Percentiles rank a stretch among this genome's conserved stretches.
phyloP scores from a whole-genome alignment of 352 stramenopile genomes.

The Blastocystis sp. region DNA sequence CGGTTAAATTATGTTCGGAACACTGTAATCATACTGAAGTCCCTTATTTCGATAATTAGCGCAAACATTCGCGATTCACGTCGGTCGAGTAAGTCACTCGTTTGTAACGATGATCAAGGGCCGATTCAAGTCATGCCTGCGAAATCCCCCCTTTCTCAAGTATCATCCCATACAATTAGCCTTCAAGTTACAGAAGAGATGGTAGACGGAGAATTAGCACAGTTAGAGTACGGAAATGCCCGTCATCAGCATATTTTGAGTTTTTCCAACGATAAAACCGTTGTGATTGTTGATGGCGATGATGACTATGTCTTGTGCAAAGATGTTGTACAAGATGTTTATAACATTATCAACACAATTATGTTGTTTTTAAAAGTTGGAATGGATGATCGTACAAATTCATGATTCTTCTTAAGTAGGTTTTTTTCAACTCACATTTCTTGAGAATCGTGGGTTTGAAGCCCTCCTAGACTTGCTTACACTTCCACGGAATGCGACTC shows the following conservation, averaged over 20 bases:
- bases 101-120: too few relatives aligned
- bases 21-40: not conserved
- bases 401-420: not conserved
- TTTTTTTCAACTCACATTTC: not conserved
- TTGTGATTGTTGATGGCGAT: not conserved
- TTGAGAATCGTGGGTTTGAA: not conserved
- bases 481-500: not conserved
- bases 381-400: too few relatives aligned
- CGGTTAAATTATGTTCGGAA: not conserved
- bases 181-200: not conserved
- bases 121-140: too few relatives aligned
- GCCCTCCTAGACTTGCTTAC: not conserved
- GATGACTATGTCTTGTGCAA: not conserved
- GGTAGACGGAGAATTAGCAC: not conserved
- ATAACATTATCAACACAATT: not conserved
- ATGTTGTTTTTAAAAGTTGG: constrained; percentile 15
- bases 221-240: not conserved
- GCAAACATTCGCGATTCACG: not conserved
- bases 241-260: not conserved
- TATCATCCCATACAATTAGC: not conserved
- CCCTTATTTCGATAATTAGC: not conserved
- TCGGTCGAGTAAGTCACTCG: too few relatives aligned
- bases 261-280: not conserved
- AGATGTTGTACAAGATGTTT: constrained; percentile 5
- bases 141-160: too few relatives aligned